phyloP scores from a whole-genome alignment of 805 yeast genomes.

The Sungouiella thailandica region DNA sequence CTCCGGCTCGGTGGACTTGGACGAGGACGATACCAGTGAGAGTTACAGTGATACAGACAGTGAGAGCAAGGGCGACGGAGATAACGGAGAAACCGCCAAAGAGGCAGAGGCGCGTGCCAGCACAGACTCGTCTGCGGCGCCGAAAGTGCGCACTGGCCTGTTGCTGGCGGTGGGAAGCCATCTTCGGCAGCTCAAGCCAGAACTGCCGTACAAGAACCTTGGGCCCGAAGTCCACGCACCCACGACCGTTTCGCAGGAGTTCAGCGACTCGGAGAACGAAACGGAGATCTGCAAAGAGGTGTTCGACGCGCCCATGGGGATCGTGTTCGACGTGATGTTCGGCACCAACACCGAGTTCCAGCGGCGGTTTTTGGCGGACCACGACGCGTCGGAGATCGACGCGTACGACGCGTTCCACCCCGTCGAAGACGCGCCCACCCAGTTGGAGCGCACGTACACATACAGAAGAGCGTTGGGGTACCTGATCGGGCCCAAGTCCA shows the following conservation, averaged over 20 bases:
- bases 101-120: neutral
- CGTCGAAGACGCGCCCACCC: conserved; percentile 26
- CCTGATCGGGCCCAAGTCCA: conserved; percentile 74
- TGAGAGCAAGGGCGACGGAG: neutral
- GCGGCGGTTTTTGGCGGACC: conserved; percentile 46
- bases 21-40: conserved; percentile 1
- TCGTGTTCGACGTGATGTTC: conserved; percentile 52
- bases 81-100: neutral
- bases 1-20: conserved; percentile 5
- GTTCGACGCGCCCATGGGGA: conserved; percentile 62
- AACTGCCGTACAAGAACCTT: conserved; percentile 27
- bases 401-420: conserved; percentile 19
- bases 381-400: conserved; percentile 58
- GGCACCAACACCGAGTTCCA: conserved; percentile 46
- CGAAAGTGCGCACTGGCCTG: neutral
- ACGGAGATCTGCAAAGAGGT: conserved; percentile 50
- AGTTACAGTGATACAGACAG: conserved; percentile 4
- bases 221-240: conserved; percentile 48
- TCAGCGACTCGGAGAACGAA: conserved; percentile 36
- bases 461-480: conserved; percentile 63
- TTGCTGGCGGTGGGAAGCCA: conserved; percentile 7
- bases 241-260: conserved; percentile 21
- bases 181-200: conserved; percentile 28
- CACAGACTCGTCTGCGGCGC: neutral
- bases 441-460: conserved; percentile 43